Evolutionary conservation across 2,329 filamentous ascomycete genomes (phyloP).

Genomic region (Chrysoporthe puriensis): DNA sequence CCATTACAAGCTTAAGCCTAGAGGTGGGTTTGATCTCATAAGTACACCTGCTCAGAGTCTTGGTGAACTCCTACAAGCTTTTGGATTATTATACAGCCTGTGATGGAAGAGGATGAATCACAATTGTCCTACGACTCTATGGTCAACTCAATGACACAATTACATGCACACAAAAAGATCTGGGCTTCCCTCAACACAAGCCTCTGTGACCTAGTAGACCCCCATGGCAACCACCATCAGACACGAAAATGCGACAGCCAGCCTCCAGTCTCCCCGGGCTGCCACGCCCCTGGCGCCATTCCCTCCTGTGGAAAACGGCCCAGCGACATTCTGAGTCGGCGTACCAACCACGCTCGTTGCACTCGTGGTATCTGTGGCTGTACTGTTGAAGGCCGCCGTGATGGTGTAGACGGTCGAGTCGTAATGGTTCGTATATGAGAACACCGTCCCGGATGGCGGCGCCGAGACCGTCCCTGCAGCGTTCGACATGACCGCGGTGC

Average conservation of each 20-base stretch:
- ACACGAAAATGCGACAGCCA: not conserved
- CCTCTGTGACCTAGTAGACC: not conserved
- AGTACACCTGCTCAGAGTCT: no score
- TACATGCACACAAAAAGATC: not conserved
- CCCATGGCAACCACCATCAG: not conserved
- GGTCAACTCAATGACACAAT: not conserved
- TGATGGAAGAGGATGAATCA: not conserved
- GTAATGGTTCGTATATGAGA: slow-evolving; percentile 40
- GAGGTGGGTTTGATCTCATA: no score
- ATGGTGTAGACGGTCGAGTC: slow-evolving; percentile 40
- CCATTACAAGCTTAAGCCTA: no score
- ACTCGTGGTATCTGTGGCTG: not conserved
- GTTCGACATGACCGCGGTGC: slow-evolving; percentile 38
- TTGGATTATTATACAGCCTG: no score
- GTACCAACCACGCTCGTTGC: not conserved
- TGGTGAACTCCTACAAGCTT: not conserved
- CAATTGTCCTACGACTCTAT: not conserved
- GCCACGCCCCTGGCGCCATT: not conserved
- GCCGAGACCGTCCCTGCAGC: slow-evolving; percentile 37
- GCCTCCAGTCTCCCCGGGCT: not conserved
- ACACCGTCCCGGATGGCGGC: slow-evolving; percentile 40
- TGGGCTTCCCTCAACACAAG: not conserved
- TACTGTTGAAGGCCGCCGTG: slow-evolving; percentile 34
- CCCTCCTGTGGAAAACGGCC: not conserved
- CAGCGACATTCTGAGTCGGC: not conserved